Conservation (phyloP, 331 rosid species). For the Rhamnella rubrinervis region DNA sequence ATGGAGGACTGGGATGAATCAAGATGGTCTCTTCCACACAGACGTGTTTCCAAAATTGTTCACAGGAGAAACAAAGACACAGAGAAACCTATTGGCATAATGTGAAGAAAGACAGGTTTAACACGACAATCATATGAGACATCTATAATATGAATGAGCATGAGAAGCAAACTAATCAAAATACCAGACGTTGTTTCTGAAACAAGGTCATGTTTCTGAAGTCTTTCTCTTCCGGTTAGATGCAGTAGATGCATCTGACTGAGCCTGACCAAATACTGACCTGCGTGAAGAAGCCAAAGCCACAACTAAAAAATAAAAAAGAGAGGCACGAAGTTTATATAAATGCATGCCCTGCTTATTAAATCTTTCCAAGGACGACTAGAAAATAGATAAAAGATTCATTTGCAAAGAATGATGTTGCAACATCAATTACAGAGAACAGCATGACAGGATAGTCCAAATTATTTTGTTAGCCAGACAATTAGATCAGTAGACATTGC, state of each 20-base stretch:
- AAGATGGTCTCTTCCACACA: too few species aligned
- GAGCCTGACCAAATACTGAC: constrained; percentile 78
- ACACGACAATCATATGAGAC: constrained; percentile 16
- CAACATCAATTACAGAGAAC: too few species aligned
- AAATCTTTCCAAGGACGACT: neutral
- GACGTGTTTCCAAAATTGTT: too few species aligned
- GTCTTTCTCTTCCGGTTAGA: constrained; percentile 60
- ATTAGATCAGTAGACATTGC: too few species aligned
- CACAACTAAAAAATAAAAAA: neutral
- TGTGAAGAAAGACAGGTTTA: neutral
- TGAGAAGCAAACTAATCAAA: neutral
- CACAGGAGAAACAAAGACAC: too few species aligned
- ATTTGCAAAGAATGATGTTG: too few species aligned
- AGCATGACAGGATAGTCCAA: too few species aligned
- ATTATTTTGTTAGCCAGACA: too few species aligned
- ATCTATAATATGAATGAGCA: constrained; percentile 5
- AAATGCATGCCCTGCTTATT: neutral
- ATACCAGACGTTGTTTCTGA: neutral
- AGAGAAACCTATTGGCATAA: too few species aligned
- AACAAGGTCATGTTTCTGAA: constrained; percentile 33
- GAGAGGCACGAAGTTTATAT: neutral
- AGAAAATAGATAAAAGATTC: too few species aligned
- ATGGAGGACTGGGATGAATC: too few species aligned
- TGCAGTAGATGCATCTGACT: constrained; percentile 41
- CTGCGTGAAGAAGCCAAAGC: constrained; percentile 42